Base-by-base conservation (phyloP, 129 eudicot genomes). In the Tagetes patula region DNA sequence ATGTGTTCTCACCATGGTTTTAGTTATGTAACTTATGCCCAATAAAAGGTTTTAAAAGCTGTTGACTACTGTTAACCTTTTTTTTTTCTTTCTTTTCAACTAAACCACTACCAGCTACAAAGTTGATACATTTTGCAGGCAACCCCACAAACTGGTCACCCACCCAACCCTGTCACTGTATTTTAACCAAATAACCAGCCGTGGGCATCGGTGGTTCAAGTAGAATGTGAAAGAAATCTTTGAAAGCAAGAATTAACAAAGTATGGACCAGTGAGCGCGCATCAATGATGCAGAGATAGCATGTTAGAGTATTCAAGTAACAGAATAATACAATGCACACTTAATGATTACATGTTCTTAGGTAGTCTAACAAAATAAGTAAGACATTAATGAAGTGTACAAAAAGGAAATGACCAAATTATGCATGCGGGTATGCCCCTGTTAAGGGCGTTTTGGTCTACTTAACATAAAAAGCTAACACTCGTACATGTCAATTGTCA, bases 31-130 rank as follows among this genome's bases (percentile, higher is more conserved):
- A 65, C 32, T 39, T 65, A 31, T 63, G 34, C 14, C 45, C 56
- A 45, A 45, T 58, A 73, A 60, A 77, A 63, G 37, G 6, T 50
- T 66, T 55, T 53, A 63, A 20, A 70, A 72, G 61, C 61, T 64
- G 72, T 64, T 78, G 32, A 67, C 77, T 42, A 71, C 77, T 60
- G 71, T 67, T 69, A 69, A 58, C 69, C 72, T 60, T 78, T 71
- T 78, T 11, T 72, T 78, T 78, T 71, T 65, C 82, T 71, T 78
- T 11, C 77, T 78, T 78, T 71, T 65, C 82, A 71, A 65, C 77
- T 78, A 78, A 78, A 78, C 82, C 82, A 52, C 58, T 40, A 37
- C 72, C 37, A 53, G 53, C 76, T 75, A 50, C 72, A 61, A 78
- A 78, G 82, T 71, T 53, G 32, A 78, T 71, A 71, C 77, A 63